A percentile compares a stretch with the other conserved stretches of the same genome.
Conservation (phyloP, 495 filamentous ascomycete genomes). For the Lophiotrema nucula region DNA sequence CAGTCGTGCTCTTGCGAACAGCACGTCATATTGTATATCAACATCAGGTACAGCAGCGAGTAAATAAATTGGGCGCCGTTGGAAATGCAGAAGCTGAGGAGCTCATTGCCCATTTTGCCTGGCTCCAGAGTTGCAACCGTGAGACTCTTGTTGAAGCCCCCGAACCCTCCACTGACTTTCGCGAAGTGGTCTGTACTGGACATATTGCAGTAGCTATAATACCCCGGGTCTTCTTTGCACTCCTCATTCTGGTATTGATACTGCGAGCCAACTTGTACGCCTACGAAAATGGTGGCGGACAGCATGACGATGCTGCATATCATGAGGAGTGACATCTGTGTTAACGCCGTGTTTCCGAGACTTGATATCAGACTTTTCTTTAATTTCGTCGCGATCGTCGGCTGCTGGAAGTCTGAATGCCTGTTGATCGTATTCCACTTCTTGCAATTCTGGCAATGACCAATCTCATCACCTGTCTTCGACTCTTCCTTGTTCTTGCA, state of each 20-base stretch:
- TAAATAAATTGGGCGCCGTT: constrained; percentile 33
- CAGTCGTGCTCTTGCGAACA: constrained; percentile 20
- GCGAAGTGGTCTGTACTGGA: neutral
- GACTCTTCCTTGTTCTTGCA: constrained; percentile 21
- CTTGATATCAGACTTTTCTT: constrained; percentile 26
- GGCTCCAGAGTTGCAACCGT: neutral
- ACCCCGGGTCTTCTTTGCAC: neutral
- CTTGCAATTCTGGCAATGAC: constrained; percentile 31
- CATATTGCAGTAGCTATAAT: constrained; percentile 6
- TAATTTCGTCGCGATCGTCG: constrained; percentile 26
- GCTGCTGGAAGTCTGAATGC: constrained; percentile 6
- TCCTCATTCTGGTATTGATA: neutral
- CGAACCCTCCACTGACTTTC: neutral
- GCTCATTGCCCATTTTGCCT: neutral
- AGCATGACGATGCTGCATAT: constrained; percentile 23
- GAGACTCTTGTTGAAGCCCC: neutral
- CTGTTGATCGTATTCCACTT: constrained; percentile 24
- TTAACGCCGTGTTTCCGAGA: constrained; percentile 28
- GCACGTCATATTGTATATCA: constrained; percentile 23
- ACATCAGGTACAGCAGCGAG: constrained; percentile 23
- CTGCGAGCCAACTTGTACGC: neutral
- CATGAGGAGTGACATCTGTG: constrained; percentile 26
- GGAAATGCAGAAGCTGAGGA: neutral
- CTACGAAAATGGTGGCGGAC: constrained; percentile 8
- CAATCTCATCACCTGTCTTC: constrained; percentile 27